Evolutionary conservation across 805 yeast species (phyloP), one percentile per base, ranked within the genome.

Genomic region (Zygoascus bituminiphila): DNA sequence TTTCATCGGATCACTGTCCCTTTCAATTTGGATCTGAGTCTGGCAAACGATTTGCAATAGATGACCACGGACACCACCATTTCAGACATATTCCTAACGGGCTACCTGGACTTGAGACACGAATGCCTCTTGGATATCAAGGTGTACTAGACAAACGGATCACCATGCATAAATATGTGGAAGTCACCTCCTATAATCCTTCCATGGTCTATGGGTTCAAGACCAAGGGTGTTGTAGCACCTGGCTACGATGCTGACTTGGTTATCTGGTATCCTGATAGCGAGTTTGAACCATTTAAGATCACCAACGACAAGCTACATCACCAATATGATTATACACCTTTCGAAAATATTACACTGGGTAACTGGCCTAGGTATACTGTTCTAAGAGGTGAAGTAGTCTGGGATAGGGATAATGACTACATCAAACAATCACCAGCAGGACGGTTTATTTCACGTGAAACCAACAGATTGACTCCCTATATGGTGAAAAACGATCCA

Each of bases 221-320:
- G 36, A 56, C 50, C 45, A 73, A 73, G 51, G 78, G 78, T 3
- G 59, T 68, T 6, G 61, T 74, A 29, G 68, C 67, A 14, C 70
- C 73, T 17, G 78, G 78, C 2, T 62, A 62, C 50, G 78, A 74
- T 60, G 78, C 78, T 5, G 78, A 74, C 53, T 44, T 74, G 17
- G 71, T 70, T 2, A 65, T 74, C 22, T 74, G 78, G 78, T 71
- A 74, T 56, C 75, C 76, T 15, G 57, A 62, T 44, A 64, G 59
- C 40, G 15, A 62, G 69, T 52, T 62, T 20, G 48, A 39, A 21
- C 31, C 31, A 10, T 15, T 45, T 19, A 19, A 40, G 10, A 38
- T 45, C 9, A 37, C 42, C n/a, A 53, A 53, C 26, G 44, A 40
- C 6, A 45, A 33, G 20, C 44, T 53, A 5, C 54, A 53, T 36